Base-by-base conservation (phyloP, 331 rosid genomes). In the Rosa hybrid region DNA sequence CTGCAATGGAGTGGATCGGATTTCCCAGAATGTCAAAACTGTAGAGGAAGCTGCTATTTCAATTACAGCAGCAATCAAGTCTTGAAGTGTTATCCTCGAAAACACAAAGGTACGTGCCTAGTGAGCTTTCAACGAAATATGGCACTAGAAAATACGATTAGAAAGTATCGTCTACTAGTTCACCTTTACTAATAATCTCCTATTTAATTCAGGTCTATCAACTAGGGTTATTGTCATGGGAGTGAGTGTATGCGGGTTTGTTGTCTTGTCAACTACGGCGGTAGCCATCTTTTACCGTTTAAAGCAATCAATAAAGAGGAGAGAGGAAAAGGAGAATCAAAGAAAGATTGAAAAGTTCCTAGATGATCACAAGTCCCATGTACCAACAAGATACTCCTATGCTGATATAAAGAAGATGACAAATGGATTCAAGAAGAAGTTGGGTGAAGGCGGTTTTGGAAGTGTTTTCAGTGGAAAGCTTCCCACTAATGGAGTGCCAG, bases 401-500 rank as follows among this genome's bases (percentile, higher is more conserved):
- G 65, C 62, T 38, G 75, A 78, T 51, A 53, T 78, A 8, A 68
- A 48, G 74, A 78, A 78, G 38, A 78, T 68, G 64, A 78, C 81
- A 12, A 78, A 48, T 12, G 23, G 25, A 49, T 78, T 78, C 45
- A 68, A 8, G 63, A 53, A 65, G 39, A 78, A 67, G 63, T 20
- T 78, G 2, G 81, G 75, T 0, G 41, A 38, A 51, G 81, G 75
- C 0, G 75, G 81, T 25, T 77, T 62, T 12, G 74, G 74, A 62
- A 64, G 38, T 34, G 74, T 77, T 62, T 64, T 8, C 64, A 65
- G 71, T 4, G 80, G 74, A 27, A 51, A 38, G 67, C 81, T 77
- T 48, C 74, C 81, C 0, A 59, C 0, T n/a, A 65, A 78, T 41
- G 81, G 75, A 38, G 50, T 67, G 9, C 42, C 23, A 0, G 69